Base-by-base conservation (phyloP, 202 grass and related monocot species). In the Cymbopogon flexuosus region DNA sequence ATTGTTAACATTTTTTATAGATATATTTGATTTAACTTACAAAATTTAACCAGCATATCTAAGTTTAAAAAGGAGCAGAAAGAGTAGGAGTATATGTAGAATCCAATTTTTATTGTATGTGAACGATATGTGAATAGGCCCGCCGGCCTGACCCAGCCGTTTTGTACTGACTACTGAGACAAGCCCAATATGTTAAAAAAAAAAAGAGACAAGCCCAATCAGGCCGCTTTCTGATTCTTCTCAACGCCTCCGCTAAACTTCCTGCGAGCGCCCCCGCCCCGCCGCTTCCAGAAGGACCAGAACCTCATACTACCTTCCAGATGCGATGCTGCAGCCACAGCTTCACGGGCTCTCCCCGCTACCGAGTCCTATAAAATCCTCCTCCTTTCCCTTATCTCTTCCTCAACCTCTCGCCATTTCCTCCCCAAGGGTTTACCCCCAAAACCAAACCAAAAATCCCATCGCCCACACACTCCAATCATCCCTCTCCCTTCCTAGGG, bases 211-310 rank as follows among this genome's bases (percentile, higher is more conserved):
- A 36, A 5, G 35, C 4, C 35, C 35, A 8, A 39, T 39, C 2
- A 39, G 6, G 7, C 36, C 1, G 36, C 36, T 39, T 45, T 47
- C 45, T 47, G 45, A 58, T 58, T 57, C 54, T 58, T 58, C 54
- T 58, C 54, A 3, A 22, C 54, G 19, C 54, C 56, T 59, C 56
- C 56, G n/a, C 19, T 21, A 10, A 22, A 27, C 83, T 78, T 77
- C 60, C 72, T 5, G 60, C 42, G 41, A 45, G 52, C 52, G n/a
- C 52, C 2, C 52, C 52, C 12, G 77, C 16, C 79, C 33, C 2
- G 75, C 10, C 10, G 33, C 79, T 83, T 90, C 79, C 52, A 74
- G 84, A n/a, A n/a, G n/a, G n/a, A n/a, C n/a, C n/a, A n/a, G n/a
- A 86, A 83, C 68, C 54, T 86, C 75, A 75, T 15, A 23, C 79